Conservation (phyloP, 129 eudicot genomes). For the Arctium lappa region DNA sequence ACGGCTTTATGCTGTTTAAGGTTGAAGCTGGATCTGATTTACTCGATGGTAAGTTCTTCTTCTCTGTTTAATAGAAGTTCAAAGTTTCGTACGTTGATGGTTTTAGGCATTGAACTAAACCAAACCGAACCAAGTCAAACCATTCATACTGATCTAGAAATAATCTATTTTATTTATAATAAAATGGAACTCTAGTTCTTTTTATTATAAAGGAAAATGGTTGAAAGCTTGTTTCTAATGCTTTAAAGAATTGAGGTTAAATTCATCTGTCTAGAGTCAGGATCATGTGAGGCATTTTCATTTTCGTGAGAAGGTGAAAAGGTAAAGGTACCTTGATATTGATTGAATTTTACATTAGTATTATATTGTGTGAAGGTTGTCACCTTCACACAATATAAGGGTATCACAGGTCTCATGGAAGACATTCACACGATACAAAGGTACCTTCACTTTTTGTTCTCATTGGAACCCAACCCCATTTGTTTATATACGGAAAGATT, state of each 20-base stretch:
- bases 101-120: neutral
- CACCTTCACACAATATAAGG: too few species aligned
- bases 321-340: too few species aligned
- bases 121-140: neutral
- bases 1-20: conserved; percentile 74
- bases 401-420: too few species aligned
- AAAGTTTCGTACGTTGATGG: neutral
- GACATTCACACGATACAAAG: neutral
- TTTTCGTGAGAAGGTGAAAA: too few species aligned
- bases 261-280: neutral
- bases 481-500: neutral
- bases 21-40: conserved; percentile 8
- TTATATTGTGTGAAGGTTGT: too few species aligned
- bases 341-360: too few species aligned
- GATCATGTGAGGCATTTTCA: neutral
- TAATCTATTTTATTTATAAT: neutral
- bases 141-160: neutral
- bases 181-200: neutral
- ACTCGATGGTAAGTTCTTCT: conserved; percentile 30
- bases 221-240: neutral
- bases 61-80: neutral
- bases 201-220: neutral
- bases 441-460: neutral
- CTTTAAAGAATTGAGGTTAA: neutral
- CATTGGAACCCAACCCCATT: neutral